Conservation (phyloP, 495 filamentous ascomycete species). For the Neurospora sp. region DNA sequence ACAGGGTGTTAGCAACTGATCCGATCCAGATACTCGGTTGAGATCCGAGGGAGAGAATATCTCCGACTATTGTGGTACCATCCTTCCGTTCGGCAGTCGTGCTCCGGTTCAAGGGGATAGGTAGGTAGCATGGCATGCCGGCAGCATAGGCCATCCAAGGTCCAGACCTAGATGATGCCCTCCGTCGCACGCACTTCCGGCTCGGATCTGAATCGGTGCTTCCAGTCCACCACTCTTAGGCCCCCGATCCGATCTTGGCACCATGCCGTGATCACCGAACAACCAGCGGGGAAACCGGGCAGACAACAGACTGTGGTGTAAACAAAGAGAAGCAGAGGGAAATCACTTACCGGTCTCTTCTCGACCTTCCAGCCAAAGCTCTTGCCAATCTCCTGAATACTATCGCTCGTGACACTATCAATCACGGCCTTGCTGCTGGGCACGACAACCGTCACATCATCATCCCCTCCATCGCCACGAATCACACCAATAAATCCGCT, state of each 20-base stretch:
- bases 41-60: background rate
- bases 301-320: background rate
- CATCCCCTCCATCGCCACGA: conserved; percentile 40
- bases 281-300: background rate
- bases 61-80: background rate
- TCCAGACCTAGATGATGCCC: background rate
- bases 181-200: background rate
- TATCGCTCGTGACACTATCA: conserved; percentile 67
- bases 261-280: background rate
- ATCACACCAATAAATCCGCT: conserved; percentile 72
- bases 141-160: background rate
- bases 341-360: conserved; percentile 37
- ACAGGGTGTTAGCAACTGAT: background rate
- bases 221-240: background rate
- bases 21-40: background rate
- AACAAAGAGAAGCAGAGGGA: background rate
- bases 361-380: conserved; percentile 61
- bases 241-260: background rate
- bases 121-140: background rate
- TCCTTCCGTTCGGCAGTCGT: background rate
- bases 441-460: conserved; percentile 54
- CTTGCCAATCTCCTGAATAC: conserved; percentile 54
- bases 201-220: background rate
- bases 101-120: background rate
- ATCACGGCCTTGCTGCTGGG: conserved; percentile 77